Percentiles rank a stretch among this genome's conserved stretches.
phyloP scores from a whole-genome alignment of 2,329 filamentous ascomycete species.

The Fusarium sp. region DNA sequence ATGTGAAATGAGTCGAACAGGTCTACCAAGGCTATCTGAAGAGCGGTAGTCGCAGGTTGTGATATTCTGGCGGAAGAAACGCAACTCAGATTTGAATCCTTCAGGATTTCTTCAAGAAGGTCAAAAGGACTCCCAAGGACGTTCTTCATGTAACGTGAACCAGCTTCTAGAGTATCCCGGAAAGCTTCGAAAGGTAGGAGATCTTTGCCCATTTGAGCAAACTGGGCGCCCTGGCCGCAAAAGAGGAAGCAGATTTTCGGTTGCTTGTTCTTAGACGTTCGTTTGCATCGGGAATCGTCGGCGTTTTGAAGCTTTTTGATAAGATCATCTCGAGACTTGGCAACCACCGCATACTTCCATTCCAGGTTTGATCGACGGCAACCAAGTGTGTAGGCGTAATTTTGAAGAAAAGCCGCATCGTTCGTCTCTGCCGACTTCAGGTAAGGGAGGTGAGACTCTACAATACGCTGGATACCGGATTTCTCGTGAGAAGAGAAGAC shows the following conservation, averaged over 20 bases:
- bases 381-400: constrained; percentile 63
- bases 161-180: constrained; percentile 55
- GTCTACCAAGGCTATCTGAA: constrained; percentile 60
- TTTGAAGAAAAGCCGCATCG: constrained; percentile 47
- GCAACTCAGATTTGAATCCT: constrained; percentile 40
- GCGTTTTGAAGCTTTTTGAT: constrained; percentile 44
- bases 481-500: constrained; percentile 61
- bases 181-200: constrained; percentile 60
- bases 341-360: constrained; percentile 58
- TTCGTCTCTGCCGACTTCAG: constrained; percentile 40
- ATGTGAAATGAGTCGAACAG: constrained; percentile 54
- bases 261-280: constrained; percentile 46
- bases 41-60: constrained; percentile 58
- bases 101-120: constrained; percentile 55
- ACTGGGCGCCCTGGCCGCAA: constrained; percentile 60
- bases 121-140: constrained; percentile 52
- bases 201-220: constrained; percentile 59
- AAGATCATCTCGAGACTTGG: constrained; percentile 54
- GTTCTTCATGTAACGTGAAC: constrained; percentile 50
- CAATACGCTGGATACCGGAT: constrained; percentile 54
- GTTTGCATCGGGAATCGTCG: constrained; percentile 38
- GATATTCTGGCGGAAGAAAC: constrained; percentile 56
- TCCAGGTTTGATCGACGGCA: constrained; percentile 61
- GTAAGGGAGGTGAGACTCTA: constrained; percentile 54
- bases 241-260: constrained; percentile 59